These are phyloP conservation scores for Blastocladiella emersonii DNA, from an alignment of 371 early-diverging fungal genomes.

Conservation along the genomic window DNA sequence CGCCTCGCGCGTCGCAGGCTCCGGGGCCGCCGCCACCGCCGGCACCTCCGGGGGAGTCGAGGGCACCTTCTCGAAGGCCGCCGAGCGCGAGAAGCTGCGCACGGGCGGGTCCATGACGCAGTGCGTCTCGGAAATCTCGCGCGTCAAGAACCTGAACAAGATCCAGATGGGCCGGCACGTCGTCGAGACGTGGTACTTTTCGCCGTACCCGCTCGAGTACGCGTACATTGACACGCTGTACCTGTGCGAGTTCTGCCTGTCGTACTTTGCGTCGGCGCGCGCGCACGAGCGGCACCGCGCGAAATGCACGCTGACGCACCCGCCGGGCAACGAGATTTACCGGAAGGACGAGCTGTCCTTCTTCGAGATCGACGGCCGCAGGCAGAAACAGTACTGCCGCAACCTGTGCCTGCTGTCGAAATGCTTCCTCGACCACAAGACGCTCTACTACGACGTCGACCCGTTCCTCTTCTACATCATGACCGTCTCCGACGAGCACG, in stretches of 20 bases:
- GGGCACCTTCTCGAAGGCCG: slow-evolving; percentile 10
- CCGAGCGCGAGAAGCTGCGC: slow-evolving; percentile 77
- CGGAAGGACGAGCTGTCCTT: slow-evolving; percentile 70
- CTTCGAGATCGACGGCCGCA: slow-evolving; percentile 86
- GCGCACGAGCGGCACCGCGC: slow-evolving; percentile 52
- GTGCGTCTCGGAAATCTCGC: slow-evolving; percentile 70
- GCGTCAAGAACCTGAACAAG: slow-evolving; percentile 82
- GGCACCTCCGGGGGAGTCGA: slow-evolving; percentile 24
- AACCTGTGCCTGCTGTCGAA: slow-evolving; percentile 87
- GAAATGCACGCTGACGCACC: slow-evolving; percentile 76
- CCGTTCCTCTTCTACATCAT: slow-evolving; percentile 97
- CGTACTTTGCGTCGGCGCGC: slow-evolving; percentile 52
- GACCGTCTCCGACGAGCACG: slow-evolving; percentile 64
- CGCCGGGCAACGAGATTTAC: slow-evolving; percentile 90
- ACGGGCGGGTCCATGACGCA: slow-evolving; percentile 92
- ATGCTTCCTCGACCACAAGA: slow-evolving; percentile 98
- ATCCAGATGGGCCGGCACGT: slow-evolving; percentile 90
- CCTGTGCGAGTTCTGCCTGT: slow-evolving; percentile 88
- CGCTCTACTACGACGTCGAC: slow-evolving; percentile 98
- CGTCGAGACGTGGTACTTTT: slow-evolving; percentile 97
- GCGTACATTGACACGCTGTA: slow-evolving; percentile 54
- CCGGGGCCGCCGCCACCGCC: slow-evolving; percentile 20
- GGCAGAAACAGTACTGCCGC: slow-evolving; percentile 77
- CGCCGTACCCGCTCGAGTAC: slow-evolving; percentile 81
- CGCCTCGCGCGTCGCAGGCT: too few relatives aligned